Percentiles rank a stretch among this genome's conserved stretches.
phyloP scores from a whole-genome alignment of 768 basidiomycete genomes.

The Chalciporus chontae region DNA sequence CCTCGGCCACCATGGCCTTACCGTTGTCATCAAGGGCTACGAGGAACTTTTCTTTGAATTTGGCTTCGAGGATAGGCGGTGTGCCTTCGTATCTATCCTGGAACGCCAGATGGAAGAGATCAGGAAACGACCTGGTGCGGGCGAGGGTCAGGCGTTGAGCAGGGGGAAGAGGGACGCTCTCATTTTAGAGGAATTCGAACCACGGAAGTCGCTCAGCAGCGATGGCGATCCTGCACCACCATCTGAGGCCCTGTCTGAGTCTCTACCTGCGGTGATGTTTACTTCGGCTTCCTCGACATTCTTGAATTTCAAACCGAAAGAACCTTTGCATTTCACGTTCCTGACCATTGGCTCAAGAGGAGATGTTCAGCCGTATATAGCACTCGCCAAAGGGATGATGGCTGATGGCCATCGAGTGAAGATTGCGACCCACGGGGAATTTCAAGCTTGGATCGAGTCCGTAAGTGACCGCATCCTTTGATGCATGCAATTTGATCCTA shows the following conservation, averaged over 20 bases:
- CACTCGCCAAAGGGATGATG: conserved; percentile 87
- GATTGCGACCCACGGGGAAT: conserved; percentile 96
- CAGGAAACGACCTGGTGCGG: conserved; percentile 43
- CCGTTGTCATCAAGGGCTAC: conserved; percentile 89
- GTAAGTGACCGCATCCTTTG: conserved; percentile 44
- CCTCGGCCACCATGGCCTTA: conserved; percentile 86
- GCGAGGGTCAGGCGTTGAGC: conserved; percentile 42
- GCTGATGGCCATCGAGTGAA: conserved; percentile 84
- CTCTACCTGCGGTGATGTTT: conserved; percentile 91
- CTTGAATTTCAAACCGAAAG: conserved; percentile 90
- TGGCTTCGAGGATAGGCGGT: conserved; percentile 71
- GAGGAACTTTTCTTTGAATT: conserved; percentile 99
- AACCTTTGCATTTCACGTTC: conserved; percentile 86
- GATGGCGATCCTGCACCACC: conserved; percentile 43
- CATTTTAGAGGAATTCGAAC: conserved; percentile 82
- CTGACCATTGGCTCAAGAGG: conserved; percentile 95
- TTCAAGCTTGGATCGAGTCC: conserved; percentile 91
- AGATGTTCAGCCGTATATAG: conserved; percentile 98
- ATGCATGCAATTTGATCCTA: conserved; percentile 3
- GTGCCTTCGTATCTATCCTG: conserved; percentile 71
- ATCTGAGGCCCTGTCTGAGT: conserved; percentile 60
- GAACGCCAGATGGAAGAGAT: conserved; percentile 79
- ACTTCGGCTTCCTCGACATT: conserved; percentile 95
- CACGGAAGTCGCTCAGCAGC: conserved; percentile 34
- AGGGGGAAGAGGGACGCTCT: conserved; percentile 67